Evolutionary conservation across 176 grass and related monocot species (phyloP).

Genomic region (Pontederia crassipes): DNA sequence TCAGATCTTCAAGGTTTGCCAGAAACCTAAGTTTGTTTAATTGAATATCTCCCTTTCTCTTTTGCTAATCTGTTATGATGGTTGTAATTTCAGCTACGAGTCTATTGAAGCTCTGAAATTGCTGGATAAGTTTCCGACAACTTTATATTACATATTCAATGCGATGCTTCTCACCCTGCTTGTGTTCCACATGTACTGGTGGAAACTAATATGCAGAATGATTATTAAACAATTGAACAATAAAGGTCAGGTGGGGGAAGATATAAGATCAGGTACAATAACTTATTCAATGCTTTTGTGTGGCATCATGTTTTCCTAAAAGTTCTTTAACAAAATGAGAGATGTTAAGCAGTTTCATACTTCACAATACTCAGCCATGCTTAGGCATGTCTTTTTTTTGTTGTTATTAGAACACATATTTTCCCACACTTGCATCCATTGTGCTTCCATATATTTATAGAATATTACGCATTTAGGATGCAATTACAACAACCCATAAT

Average conservation of each 20-base stretch:
- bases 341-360: too few species aligned
- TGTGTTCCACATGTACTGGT: slow-evolving; percentile 92
- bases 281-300: too few species aligned
- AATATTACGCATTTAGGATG: too few species aligned
- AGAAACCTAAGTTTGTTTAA: not conserved
- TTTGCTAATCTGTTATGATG: not conserved
- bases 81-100: slow-evolving; percentile 52
- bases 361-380: too few species aligned
- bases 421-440: too few species aligned
- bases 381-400: too few species aligned
- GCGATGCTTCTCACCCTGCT: slow-evolving; percentile 92
- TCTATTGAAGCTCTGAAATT: slow-evolving; percentile 38
- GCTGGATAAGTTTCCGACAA: slow-evolving; percentile 42
- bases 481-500: too few species aligned
- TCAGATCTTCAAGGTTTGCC: slow-evolving; percentile 83
- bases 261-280: slow-evolving; percentile 7
- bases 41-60: not conserved
- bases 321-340: too few species aligned
- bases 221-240: slow-evolving; percentile 82
- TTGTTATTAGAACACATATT: too few species aligned
- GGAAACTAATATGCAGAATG: slow-evolving; percentile 93
- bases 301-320: too few species aligned
- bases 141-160: slow-evolving; percentile 76
- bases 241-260: slow-evolving; percentile 36
- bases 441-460: too few species aligned